phyloP scores from a whole-genome alignment of 2,329 filamentous ascomycete genomes.

The Ascochyta lentis region DNA sequence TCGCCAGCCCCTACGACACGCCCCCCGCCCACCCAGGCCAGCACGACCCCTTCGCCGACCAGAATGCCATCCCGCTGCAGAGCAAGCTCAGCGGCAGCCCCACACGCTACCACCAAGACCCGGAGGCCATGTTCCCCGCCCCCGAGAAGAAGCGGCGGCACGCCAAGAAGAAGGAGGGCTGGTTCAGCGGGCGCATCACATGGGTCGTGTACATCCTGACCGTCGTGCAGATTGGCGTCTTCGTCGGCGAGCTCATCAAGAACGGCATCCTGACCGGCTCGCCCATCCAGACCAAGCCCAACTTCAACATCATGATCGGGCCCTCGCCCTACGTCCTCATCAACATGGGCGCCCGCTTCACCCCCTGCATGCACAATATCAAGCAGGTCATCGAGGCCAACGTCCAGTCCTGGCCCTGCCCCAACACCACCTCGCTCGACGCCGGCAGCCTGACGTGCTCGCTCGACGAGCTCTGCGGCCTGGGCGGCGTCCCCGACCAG shows the following conservation, averaged over 20 bases:
- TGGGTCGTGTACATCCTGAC: constrained; percentile 86
- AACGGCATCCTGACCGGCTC: constrained; percentile 81
- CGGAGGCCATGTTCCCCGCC: constrained; percentile 47
- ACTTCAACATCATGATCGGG: constrained; percentile 97
- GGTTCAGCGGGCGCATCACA: constrained; percentile 67
- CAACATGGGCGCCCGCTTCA: constrained; percentile 94
- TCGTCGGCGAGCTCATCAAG: constrained; percentile 85
- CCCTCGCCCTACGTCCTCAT: constrained; percentile 89
- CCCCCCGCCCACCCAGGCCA: constrained; percentile 53
- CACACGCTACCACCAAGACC: constrained; percentile 48
- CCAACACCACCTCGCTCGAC: constrained; percentile 71
- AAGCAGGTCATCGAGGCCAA: constrained; percentile 64
- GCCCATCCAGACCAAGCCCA: constrained; percentile 78
- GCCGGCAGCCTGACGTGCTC: constrained; percentile 66
- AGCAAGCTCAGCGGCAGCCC: constrained; percentile 46
- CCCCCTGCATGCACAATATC: constrained; percentile 92
- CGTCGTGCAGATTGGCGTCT: constrained; percentile 78
- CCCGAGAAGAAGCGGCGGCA: constrained; percentile 28
- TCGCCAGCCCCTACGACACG: constrained; percentile 43
- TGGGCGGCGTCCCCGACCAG: constrained; percentile 76
- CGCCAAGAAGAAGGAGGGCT: constrained; percentile 55
- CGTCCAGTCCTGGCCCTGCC: constrained; percentile 75
- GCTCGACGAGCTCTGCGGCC: constrained; percentile 83
- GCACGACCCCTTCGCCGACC: constrained; percentile 62
- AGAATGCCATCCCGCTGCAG: constrained; percentile 57